phyloP scores from a whole-genome alignment of 1,139 yeast genomes.

The Diutina rugosa region DNA sequence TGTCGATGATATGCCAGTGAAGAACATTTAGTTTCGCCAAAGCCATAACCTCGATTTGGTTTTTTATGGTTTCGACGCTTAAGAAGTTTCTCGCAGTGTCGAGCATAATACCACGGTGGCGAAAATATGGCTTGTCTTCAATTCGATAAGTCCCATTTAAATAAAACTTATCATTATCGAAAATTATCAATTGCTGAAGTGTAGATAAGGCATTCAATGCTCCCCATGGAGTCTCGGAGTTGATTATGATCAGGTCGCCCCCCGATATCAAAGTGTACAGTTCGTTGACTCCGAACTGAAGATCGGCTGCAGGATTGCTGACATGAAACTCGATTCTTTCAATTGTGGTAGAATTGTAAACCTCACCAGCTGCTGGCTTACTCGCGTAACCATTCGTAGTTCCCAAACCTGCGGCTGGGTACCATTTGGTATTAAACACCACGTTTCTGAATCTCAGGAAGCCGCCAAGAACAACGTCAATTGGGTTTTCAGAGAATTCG shows the following conservation, averaged over 20 bases:
- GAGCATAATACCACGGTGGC: constrained; percentile 33
- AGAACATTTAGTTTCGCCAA: constrained; percentile 27
- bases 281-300: constrained; percentile 31
- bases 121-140: constrained; percentile 23
- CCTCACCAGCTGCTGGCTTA: neutral
- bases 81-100: constrained; percentile 33
- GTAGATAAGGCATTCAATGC: constrained; percentile 32
- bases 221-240: constrained; percentile 30
- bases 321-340: constrained; percentile 8
- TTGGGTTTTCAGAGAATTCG: neutral
- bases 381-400: neutral
- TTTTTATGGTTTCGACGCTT: constrained; percentile 14
- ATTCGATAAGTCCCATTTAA: constrained; percentile 25
- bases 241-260: constrained; percentile 11
- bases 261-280: constrained; percentile 14
- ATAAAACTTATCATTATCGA: constrained; percentile 9
- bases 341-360: neutral
- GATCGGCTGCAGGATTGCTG: constrained; percentile 14
- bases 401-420: neutral
- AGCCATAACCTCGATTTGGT: constrained; percentile 32
- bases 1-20: constrained; percentile 35
- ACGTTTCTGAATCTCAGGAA: neutral
- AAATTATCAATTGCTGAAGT: constrained; percentile 28
- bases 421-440: neutral
- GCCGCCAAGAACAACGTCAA: neutral